phyloP scores from a whole-genome alignment of 2,329 filamentous ascomycete genomes.

The Byssothecium circinans region DNA sequence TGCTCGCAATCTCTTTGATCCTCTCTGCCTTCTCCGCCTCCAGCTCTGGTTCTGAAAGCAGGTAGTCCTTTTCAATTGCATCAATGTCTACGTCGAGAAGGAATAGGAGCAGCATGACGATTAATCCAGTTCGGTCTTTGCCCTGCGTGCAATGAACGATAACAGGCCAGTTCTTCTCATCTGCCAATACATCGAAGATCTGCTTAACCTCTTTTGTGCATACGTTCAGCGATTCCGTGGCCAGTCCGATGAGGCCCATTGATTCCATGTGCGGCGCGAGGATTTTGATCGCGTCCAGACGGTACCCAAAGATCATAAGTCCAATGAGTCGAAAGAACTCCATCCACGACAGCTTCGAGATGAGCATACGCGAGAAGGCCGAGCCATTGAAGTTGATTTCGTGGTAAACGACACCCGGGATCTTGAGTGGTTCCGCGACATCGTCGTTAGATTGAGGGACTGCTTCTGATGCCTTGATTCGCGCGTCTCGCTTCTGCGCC shows the following conservation, averaged over 20 bases:
- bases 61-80: constrained; percentile 73
- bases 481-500: constrained; percentile 60
- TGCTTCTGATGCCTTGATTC: constrained; percentile 49
- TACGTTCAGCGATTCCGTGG: constrained; percentile 67
- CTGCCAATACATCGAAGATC: constrained; percentile 54
- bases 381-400: constrained; percentile 75
- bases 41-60: constrained; percentile 64
- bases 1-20: constrained; percentile 66
- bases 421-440: constrained; percentile 59
- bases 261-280: constrained; percentile 70
- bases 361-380: constrained; percentile 67
- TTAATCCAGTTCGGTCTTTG: constrained; percentile 79
- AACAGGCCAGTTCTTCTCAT: constrained; percentile 60
- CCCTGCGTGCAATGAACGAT: constrained; percentile 86
- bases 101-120: constrained; percentile 69
- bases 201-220: constrained; percentile 64
- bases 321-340: constrained; percentile 65
- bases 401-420: constrained; percentile 64
- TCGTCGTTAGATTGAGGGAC: constrained; percentile 53
- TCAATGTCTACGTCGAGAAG: constrained; percentile 59
- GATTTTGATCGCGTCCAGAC: constrained; percentile 68
- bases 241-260: constrained; percentile 71
- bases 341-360: constrained; percentile 69
- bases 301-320: constrained; percentile 67
- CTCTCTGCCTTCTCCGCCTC: constrained; percentile 63